These are phyloP conservation scores for Exsudoporus floridanus DNA, from an alignment of 1,284 basidiomycete genomes.

Conservation along the genomic window DNA sequence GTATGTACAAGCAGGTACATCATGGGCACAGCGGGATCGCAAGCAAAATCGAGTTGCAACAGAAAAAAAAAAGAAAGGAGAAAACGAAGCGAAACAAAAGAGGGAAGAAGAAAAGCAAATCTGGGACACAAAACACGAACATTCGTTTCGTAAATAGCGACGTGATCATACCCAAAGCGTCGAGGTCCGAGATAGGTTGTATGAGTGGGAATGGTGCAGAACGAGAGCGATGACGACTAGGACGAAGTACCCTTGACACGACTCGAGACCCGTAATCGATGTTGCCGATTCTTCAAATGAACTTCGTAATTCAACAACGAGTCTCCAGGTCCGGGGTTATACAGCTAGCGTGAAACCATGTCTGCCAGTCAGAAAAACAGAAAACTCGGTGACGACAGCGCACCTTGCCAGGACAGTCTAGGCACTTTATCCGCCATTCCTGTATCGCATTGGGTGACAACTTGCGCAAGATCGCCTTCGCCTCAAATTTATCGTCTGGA, in stretches of 20 bases:
- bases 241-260: slow-evolving; percentile 29
- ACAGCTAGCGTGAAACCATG: slow-evolving; percentile 54
- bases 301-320: slow-evolving; percentile 90
- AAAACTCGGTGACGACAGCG: not conserved
- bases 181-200: slow-evolving; percentile 11
- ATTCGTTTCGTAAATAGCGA: slow-evolving; percentile 23
- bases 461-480: slow-evolving; percentile 69
- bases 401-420: slow-evolving; percentile 94
- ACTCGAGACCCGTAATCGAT: slow-evolving; percentile 58
- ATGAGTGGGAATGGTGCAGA: not conserved
- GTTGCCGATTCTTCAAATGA: slow-evolving; percentile 78
- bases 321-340: slow-evolving; percentile 91
- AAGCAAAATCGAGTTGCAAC: slow-evolving; percentile 21
- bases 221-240: slow-evolving; percentile 13
- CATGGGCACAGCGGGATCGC: slow-evolving; percentile 30
- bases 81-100: not conserved
- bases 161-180: slow-evolving; percentile 4
- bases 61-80: not conserved
- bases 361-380: not conserved
- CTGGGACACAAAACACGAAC: slow-evolving; percentile 1
- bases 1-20: slow-evolving; percentile 39
- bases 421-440: slow-evolving; percentile 93
- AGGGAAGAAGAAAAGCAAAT: not conserved
- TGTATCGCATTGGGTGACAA: slow-evolving; percentile 48
- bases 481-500: slow-evolving; percentile 81